Evolutionary conservation across 2,329 filamentous ascomycete species (phyloP).

Genomic region (Clarireedia paspali): DNA sequence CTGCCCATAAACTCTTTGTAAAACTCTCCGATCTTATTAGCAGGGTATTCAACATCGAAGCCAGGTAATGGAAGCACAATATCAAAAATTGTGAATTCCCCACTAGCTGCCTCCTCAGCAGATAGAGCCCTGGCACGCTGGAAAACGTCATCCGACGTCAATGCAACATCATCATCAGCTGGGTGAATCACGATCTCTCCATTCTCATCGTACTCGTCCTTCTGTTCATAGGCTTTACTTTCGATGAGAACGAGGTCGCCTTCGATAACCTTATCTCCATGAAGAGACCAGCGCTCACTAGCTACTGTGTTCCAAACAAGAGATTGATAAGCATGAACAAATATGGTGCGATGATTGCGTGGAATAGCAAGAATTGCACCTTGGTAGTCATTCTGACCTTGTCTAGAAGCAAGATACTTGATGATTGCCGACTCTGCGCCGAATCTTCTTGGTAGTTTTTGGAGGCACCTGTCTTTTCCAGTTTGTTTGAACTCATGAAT

Average conservation of each 20-base stretch:
- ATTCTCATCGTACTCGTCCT: constrained; percentile 31
- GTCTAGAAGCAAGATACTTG: constrained; percentile 52
- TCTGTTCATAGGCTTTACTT: constrained; percentile 13
- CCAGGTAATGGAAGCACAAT: constrained; percentile 88
- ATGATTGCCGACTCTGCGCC: constrained; percentile 73
- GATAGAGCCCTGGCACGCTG: constrained; percentile 67
- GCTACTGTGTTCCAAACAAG: constrained; percentile 86
- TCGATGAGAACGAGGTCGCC: constrained; percentile 58
- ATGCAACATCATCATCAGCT: constrained; percentile 46
- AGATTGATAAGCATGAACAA: constrained; percentile 93
- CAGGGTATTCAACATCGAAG: constrained; percentile 80
- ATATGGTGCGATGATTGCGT: constrained; percentile 81
- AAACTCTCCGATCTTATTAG: constrained; percentile 74
- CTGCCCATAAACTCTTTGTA: constrained; percentile 83
- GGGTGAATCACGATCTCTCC: constrained; percentile 43
- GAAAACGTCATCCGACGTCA: constrained; percentile 47
- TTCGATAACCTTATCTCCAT: constrained; percentile 66
- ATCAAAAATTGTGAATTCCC: constrained; percentile 75
- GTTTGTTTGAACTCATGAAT: constrained; percentile 65
- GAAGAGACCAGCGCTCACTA: constrained; percentile 70
- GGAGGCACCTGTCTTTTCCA: constrained; percentile 47
- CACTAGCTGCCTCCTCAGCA: constrained; percentile 68
- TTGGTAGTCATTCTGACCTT: constrained; percentile 56
- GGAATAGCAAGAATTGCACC: constrained; percentile 77
- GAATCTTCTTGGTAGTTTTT: constrained; percentile 71